Percentiles rank a stretch among this genome's conserved stretches.
Evolutionary conservation across 345 rosid species (phyloP).

Genomic region (Eucalyptus melliodora): DNA sequence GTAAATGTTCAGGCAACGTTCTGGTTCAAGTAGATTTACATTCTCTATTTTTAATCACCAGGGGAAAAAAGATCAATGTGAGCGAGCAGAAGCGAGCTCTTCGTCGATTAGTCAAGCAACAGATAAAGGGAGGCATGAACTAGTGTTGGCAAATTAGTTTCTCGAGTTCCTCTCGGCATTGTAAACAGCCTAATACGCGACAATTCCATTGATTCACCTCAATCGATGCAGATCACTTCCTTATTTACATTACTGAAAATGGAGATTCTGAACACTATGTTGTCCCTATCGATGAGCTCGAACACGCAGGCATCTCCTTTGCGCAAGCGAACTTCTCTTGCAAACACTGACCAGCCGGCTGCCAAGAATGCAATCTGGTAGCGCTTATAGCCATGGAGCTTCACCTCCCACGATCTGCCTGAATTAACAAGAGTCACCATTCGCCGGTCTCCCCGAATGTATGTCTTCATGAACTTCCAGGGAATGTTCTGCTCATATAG

Average conservation of each 20-base stretch:
- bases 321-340: neutral
- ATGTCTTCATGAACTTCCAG: neutral
- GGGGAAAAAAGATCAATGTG: accelerated
- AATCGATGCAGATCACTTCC: neutral
- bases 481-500: neutral
- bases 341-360: neutral
- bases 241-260: neutral
- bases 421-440: neutral
- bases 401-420: neutral
- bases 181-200: neutral
- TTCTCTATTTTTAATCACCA: neutral
- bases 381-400: neutral
- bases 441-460: neutral
- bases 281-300: neutral
- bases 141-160: neutral
- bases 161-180: neutral
- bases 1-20: neutral
- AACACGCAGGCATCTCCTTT: neutral
- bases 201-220: neutral
- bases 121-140: neutral
- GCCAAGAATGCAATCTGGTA: neutral
- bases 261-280: neutral
- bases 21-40: neutral
- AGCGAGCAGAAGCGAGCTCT: neutral
- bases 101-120: neutral